phyloP scores from a whole-genome alignment of 1,284 basidiomycete genomes.

The Tilletia walkeri region DNA sequence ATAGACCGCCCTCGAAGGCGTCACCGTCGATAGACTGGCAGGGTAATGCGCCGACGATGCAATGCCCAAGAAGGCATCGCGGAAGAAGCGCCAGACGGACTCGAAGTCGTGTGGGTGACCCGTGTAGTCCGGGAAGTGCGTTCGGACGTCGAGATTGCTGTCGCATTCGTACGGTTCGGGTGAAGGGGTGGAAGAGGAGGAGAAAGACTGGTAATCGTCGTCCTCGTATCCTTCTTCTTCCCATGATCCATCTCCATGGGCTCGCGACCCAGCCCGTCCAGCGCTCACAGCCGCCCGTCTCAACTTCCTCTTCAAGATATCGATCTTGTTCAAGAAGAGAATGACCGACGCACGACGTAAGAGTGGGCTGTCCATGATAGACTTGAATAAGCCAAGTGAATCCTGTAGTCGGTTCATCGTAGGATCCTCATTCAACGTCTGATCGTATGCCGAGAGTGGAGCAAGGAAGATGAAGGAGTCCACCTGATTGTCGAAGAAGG shows the following conservation, averaged over 20 bases:
- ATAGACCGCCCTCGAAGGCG: not conserved
- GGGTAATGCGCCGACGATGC: not conserved
- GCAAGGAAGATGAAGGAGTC: conserved; percentile 41
- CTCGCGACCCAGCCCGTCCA: not conserved
- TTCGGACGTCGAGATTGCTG: not conserved
- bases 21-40: not conserved
- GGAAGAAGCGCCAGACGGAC: conserved; percentile 38
- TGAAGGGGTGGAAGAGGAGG: not conserved
- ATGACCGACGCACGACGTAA: conserved; percentile 31
- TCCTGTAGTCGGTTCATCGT: conserved; percentile 33
- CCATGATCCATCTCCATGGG: not conserved
- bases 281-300: not conserved
- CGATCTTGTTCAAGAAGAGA: conserved; percentile 47
- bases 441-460: conserved; percentile 41
- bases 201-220: not conserved
- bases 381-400: conserved; percentile 30
- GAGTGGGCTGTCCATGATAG: conserved; percentile 30
- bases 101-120: conserved; percentile 37
- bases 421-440: conserved; percentile 33
- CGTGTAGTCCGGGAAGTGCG: conserved; percentile 31
- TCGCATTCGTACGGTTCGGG: not conserved
- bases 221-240: not conserved
- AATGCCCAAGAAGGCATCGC: conserved; percentile 25
- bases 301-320: conserved; percentile 35
- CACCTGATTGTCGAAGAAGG: conserved; percentile 34